Base-by-base conservation (phyloP, 139 green algal genomes). In the Dunaliella sp. region DNA sequence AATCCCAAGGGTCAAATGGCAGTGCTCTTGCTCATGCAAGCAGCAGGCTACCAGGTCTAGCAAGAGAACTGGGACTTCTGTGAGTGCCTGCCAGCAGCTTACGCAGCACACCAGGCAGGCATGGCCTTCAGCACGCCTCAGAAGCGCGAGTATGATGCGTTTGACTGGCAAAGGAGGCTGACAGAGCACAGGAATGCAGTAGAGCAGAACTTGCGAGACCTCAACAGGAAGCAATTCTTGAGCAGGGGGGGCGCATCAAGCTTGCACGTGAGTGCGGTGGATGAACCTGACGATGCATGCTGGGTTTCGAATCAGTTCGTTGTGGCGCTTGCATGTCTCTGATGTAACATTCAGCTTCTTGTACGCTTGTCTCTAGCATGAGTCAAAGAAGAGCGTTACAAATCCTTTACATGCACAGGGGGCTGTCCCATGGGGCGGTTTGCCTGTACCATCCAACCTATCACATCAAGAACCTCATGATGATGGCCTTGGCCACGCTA, bases 161-260 rank as follows among this genome's bases (percentile, higher is more conserved):
- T 33, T 78, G 30, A 81, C n/a, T 81, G 76, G 76, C 36, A 81
- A 37, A 81, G 34, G 12, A 81, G 37, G 76, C 76, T 81, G 30
- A 37, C 7, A 38, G n/a, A 38, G 3, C 34, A 81, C 76, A 81
- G 76, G 1, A 31, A 38, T 37, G 76, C 76, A 28, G n/a, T 37
- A 24, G 76, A 81, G 76, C 25, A 30, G n/a, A 81, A 81, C 76
- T 12, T 81, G 2, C 76, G 76, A 81, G 33, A 30, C 16, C 30
- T 78, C 16, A 33, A 32, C 73, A 78, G 73, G 28, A 78, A 78
- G 73, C 73, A 32, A 28, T 33, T 32, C n/a, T n/a, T n/a, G 26
- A 36, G 7, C 28, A 78, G 12, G 16, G 16, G 28, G 12, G 30
- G 12, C 80, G 2, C 31, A 38, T 16, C 16, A 16, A 78, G 30